These are phyloP conservation scores for Xylariaceae sp. DNA, from an alignment of 2,329 filamentous ascomycete genomes.

Conservation along the genomic window DNA sequence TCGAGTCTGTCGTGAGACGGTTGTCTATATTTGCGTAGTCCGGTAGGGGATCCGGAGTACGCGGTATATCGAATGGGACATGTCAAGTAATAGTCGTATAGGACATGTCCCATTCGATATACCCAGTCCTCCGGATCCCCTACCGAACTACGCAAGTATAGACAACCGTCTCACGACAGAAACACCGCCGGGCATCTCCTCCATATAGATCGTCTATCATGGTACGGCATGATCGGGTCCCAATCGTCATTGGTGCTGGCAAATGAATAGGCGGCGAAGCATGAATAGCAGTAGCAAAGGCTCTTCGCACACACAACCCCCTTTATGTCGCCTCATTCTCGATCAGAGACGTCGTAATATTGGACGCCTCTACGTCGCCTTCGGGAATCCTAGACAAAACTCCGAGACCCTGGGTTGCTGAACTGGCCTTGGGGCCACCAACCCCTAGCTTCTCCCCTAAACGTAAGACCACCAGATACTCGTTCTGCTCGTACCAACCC, in stretches of 20 bases:
- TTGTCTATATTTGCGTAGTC: slow-evolving; percentile 14
- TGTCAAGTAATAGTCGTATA: slow-evolving; percentile 6
- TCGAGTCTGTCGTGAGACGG: slow-evolving; percentile 20
- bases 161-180: slow-evolving; percentile 22
- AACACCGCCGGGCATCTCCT: neutral
- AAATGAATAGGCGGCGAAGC: slow-evolving; percentile 1
- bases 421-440: slow-evolving; percentile 28
- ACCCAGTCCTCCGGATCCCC: neutral
- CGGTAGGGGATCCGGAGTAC: neutral
- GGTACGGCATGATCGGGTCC: neutral
- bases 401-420: slow-evolving; percentile 39
- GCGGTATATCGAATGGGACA: slow-evolving; percentile 7
- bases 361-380: slow-evolving; percentile 50
- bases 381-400: slow-evolving; percentile 54
- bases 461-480: slow-evolving; percentile 73
- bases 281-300: slow-evolving; percentile 1
- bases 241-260: neutral
- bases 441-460: slow-evolving; percentile 82
- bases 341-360: slow-evolving; percentile 32
- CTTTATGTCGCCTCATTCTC: slow-evolving; percentile 35
- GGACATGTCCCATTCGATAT: neutral
- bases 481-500: slow-evolving; percentile 69
- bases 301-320: slow-evolving; percentile 31
- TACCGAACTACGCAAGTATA: slow-evolving; percentile 8
- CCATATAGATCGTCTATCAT: neutral